These are phyloP conservation scores for Diplodia intermedia DNA, from an alignment of 2,329 filamentous ascomycete species.

Conservation along the genomic window DNA sequence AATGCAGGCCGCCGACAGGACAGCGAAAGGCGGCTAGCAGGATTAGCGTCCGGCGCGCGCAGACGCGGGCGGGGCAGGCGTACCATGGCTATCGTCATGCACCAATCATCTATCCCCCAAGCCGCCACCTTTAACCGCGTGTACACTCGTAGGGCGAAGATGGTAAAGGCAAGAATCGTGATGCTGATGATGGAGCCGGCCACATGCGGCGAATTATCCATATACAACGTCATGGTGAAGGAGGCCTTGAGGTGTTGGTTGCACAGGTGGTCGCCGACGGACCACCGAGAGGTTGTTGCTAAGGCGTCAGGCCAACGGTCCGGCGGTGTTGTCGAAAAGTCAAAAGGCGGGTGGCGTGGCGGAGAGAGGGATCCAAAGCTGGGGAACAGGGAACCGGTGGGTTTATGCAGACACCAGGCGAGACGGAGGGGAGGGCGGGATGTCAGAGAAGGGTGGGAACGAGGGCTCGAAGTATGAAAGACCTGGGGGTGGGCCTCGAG, in stretches of 20 bases:
- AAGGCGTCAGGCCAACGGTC: background rate
- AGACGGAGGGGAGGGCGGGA: background rate
- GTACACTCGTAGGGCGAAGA: slow-evolving; percentile 37
- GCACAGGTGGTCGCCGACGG: background rate
- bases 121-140: slow-evolving; percentile 35
- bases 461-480: slow-evolving; percentile 18
- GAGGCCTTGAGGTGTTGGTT: background rate
- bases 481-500: slow-evolving; percentile 20
- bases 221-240: slow-evolving; percentile 7
- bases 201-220: slow-evolving; percentile 36
- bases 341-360: background rate
- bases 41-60: slow-evolving; percentile 23
- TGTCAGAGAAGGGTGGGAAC: slow-evolving; percentile 23
- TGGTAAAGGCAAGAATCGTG: slow-evolving; percentile 35
- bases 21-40: slow-evolving; percentile 39
- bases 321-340: slow-evolving; percentile 7
- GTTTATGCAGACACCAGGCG: slow-evolving; percentile 18
- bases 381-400: slow-evolving; percentile 11
- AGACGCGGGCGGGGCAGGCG: background rate
- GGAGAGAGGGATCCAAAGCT: slow-evolving; percentile 17
- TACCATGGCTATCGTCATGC: slow-evolving; percentile 39
- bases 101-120: slow-evolving; percentile 45
- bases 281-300: background rate
- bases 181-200: slow-evolving; percentile 37
- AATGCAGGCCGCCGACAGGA: slow-evolving; percentile 40